Evolutionary conservation across 2,329 filamentous ascomycete species (phyloP), one percentile per base, ranked within the genome.

Genomic region (Teratosphaeria nubilosa): DNA sequence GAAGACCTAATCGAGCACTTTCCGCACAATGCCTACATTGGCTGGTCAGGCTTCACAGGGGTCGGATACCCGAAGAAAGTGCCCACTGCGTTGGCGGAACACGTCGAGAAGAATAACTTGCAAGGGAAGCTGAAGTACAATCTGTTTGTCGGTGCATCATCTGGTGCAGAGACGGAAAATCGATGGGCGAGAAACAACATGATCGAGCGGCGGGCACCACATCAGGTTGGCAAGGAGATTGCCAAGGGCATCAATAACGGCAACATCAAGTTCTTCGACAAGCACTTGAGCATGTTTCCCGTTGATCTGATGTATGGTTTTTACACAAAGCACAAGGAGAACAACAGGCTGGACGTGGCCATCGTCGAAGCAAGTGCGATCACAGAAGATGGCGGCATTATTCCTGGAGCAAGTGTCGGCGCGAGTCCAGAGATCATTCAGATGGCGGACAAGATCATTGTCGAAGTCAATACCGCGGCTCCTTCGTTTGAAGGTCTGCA

Each of bases 251-350:
- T 95, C 76, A 95, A 95, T 73, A 85, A 86, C 66, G 90, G 90
- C 51, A 81, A 86, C 65, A 95, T 95, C 76, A 85, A 92, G 62
- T 95, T 95, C 75, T 95, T 95, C 71, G 90, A 95, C 73, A 95
- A 95, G 78, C 90, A 95, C 77, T 73, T 95, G 70, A 91, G 86
- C 74, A 95, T 95, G 90, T 95, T 95, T 72, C 90, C 90, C 3
- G 82, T 86, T 45, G 90, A 95, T 71, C 78, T 95, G 63, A 87
- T 92, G 72, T 94, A 94, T 72, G 76, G 75, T 54, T 74, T 69
- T 68, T 95, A 95, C 77, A 95, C 90, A 13, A 86, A 90, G 73
- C 82, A 95, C 71, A 86, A 86, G 69, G 81, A 85, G 5, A 81
- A 82, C 62, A 88, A 87, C 69, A 85, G 82, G 56, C 78, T 95